phyloP scores from a whole-genome alignment of 2,329 filamentous ascomycete genomes.

The Alternaria sp. region DNA sequence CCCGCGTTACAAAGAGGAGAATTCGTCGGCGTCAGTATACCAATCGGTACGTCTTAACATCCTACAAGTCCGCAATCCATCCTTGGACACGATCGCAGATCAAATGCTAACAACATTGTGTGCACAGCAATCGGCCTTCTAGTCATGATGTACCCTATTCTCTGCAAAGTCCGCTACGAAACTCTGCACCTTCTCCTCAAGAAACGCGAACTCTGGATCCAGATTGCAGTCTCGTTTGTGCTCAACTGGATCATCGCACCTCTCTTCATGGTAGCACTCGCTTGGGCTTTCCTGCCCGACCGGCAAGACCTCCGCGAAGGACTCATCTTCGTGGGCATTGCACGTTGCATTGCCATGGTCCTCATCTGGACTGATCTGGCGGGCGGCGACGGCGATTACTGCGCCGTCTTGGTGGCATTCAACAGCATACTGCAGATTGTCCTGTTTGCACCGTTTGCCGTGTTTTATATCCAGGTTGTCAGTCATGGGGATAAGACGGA shows the following conservation, averaged over 20 bases:
- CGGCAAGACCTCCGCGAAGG: constrained; percentile 64
- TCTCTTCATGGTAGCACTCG: constrained; percentile 78
- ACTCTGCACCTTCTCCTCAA: constrained; percentile 72
- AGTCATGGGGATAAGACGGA: constrained; percentile 56
- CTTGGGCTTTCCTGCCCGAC: constrained; percentile 64
- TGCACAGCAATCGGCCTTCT: constrained; percentile 75
- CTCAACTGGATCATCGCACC: constrained; percentile 87
- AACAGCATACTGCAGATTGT: constrained; percentile 60
- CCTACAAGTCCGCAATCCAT: not conserved
- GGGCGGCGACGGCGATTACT: constrained; percentile 81
- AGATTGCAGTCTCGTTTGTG: constrained; percentile 78
- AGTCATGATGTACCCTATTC: constrained; percentile 94
- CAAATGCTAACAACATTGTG: not conserved
- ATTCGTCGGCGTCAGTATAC: constrained; percentile 75
- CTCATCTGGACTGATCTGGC: constrained; percentile 82
- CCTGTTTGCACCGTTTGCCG: constrained; percentile 57
- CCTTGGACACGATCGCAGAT: too few species aligned
- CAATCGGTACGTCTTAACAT: constrained; percentile 62
- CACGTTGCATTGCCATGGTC: constrained; percentile 89
- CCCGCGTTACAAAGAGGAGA: constrained; percentile 72
- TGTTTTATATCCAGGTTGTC: constrained; percentile 71
- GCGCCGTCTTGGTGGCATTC: constrained; percentile 66
- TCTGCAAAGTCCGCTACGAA: constrained; percentile 86
- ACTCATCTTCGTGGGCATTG: constrained; percentile 82
- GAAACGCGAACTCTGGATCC: constrained; percentile 73